These are phyloP conservation scores for Cercophora sp. DNA, from an alignment of 495 filamentous ascomycete genomes.

Conservation along the genomic window DNA sequence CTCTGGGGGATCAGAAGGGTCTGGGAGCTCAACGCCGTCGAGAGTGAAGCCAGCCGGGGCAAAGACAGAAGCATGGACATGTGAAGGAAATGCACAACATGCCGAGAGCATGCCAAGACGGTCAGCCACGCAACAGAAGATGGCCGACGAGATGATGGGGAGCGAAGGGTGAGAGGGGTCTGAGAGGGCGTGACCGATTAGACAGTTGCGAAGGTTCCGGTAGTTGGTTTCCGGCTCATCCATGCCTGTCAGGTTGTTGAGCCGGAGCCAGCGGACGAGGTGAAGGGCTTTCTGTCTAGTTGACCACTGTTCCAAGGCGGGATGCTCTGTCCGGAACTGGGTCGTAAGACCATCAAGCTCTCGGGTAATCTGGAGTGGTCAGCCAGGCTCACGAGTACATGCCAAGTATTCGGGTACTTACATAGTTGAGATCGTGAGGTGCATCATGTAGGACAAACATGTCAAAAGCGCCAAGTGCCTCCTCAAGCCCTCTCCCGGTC, in stretches of 20 bases:
- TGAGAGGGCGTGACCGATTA: constrained; percentile 73
- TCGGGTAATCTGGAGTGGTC: constrained; percentile 46
- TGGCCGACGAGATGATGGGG: constrained; percentile 70
- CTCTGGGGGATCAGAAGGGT: constrained; percentile 31
- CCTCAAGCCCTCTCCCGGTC: constrained; percentile 51
- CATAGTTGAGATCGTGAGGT: constrained; percentile 69
- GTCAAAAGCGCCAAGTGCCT: constrained; percentile 76
- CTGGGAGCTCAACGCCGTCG: constrained; percentile 44
- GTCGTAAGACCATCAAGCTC: constrained; percentile 61
- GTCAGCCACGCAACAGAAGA: constrained; percentile 40
- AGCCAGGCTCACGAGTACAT: not conserved
- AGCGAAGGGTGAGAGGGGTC: constrained; percentile 66
- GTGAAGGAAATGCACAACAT: constrained; percentile 72
- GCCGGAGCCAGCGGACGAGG: constrained; percentile 62
- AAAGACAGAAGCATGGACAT: constrained; percentile 71
- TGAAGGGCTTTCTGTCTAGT: constrained; percentile 63
- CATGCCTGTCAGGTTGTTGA: constrained; percentile 66
- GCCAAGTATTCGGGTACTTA: constrained; percentile 31
- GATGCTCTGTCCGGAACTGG: constrained; percentile 46
- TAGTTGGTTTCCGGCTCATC: constrained; percentile 56
- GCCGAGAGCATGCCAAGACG: constrained; percentile 65
- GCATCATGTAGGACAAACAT: constrained; percentile 74
- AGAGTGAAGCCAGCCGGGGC: constrained; percentile 57
- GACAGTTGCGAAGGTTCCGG: constrained; percentile 75
- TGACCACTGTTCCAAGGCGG: constrained; percentile 46